A percentile compares a stretch with the other conserved stretches of the same genome.
These are phyloP conservation scores for Epichloe brachyelytri DNA, from an alignment of 2,329 filamentous ascomycete genomes.

Conservation along the genomic window DNA sequence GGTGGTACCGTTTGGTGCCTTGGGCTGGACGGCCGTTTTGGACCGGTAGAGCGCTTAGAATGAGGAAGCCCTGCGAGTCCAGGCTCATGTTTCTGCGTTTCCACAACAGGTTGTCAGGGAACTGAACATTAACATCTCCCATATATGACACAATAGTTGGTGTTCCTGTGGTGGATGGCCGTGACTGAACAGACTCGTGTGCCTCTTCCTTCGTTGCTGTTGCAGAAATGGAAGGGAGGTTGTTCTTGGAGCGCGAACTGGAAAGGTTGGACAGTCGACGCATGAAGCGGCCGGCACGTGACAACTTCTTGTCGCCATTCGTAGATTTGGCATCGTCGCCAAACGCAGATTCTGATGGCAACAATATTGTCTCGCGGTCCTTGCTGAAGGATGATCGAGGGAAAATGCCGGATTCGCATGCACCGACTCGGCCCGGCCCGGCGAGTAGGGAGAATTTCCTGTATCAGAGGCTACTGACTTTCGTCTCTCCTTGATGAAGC, in stretches of 20 bases:
- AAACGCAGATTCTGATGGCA: constrained; percentile 33
- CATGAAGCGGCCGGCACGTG: constrained; percentile 44
- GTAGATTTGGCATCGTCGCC: constrained; percentile 33
- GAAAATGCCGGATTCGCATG: constrained; percentile 32
- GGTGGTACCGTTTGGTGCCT: constrained; percentile 63
- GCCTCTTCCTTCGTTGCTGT: constrained; percentile 37
- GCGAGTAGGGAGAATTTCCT: constrained; percentile 25
- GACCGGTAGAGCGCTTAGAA: constrained; percentile 53
- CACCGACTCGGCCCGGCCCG: constrained; percentile 34
- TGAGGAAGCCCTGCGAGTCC: constrained; percentile 70
- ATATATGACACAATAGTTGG: constrained; percentile 50
- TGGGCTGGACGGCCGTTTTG: constrained; percentile 34
- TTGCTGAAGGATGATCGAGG: constrained; percentile 39
- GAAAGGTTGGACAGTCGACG: constrained; percentile 44
- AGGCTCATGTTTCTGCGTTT: constrained; percentile 83
- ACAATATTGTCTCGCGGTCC: constrained; percentile 23
- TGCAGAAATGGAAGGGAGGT: constrained; percentile 32
- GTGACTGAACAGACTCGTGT: constrained; percentile 9
- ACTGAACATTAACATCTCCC: constrained; percentile 92
- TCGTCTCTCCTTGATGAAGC: constrained; percentile 47
- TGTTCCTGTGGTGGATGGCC: constrained; percentile 18
- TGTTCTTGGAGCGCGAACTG: constrained; percentile 30
- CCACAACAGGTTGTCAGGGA: constrained; percentile 92
- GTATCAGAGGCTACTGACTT: constrained; percentile 32
- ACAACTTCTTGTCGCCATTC: constrained; percentile 32